Evolutionary conservation across 192 early-diverging fungal genomes (phyloP), one percentile per base, ranked within the genome.

Genomic region (Paraglomus brasilianum): DNA sequence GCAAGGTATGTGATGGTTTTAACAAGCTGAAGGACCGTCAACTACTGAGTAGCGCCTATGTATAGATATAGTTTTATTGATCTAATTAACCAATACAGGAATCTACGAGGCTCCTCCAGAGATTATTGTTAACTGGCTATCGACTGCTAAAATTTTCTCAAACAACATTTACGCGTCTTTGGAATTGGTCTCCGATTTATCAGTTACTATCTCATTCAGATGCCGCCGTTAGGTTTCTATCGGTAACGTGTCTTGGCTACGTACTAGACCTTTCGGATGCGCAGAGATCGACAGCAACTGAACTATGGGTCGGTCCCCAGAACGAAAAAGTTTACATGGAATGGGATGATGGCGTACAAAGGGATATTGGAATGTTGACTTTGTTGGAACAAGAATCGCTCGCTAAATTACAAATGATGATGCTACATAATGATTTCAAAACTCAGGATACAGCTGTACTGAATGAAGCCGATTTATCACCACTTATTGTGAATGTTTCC

Each of bases 401-500:
- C 24, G 77, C 79, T 30, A 60, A 75, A 19, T 72, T 79, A 17
- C 78, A 84, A 72, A 66, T 81, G 22, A n/a, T 67, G 30, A 59
- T 79, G 24, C 66, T 79, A 47, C 60, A 75, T 43, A 83, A 85
- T 56, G 66, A 80, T 75, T 65, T 70, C 61, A 71, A 65, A 43
- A 39, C 64, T 39, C 13, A 43, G 24, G 1, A 42, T 45, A 22
- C 56, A 2, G 36, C 53, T n/a, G 17, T 21, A 44, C 51, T 83
- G 41, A 60, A 63, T 30, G 71, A 70, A 6, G 58, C 59, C n/a
- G 79, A 84, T 75, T 74, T 88, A 13, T 83, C 78, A 17, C 69
- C 81, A 15, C 52, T 81, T 21, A 85, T 79, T 6, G 82, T 85
- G 17, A 82, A 89, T 68, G 36, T 92, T 30, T 90, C 86, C 65